Evolutionary conservation across 2,329 filamentous ascomycete genomes (phyloP).

Genomic region (Verticillium albo-atrum): DNA sequence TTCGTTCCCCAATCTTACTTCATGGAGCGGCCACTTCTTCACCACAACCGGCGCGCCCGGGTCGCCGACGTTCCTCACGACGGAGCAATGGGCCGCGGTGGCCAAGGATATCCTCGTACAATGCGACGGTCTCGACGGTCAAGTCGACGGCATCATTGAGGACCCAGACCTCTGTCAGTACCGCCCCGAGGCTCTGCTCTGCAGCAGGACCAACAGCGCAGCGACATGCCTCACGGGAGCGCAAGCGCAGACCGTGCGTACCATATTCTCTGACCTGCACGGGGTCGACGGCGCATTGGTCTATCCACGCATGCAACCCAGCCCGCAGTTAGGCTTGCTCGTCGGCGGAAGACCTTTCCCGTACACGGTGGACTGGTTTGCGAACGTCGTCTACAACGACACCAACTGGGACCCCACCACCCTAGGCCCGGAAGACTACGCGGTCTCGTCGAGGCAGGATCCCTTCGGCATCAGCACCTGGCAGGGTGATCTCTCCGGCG

Average conservation of each 20-base stretch:
- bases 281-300: slow-evolving; percentile 27
- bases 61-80: slow-evolving; percentile 12
- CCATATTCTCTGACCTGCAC: slow-evolving; percentile 23
- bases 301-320: slow-evolving; percentile 39
- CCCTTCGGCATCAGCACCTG: slow-evolving; percentile 30
- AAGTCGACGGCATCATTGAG: slow-evolving; percentile 40
- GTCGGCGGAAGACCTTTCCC: slow-evolving; percentile 24
- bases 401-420: slow-evolving; percentile 23
- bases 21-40: neutral
- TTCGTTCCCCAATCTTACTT: slow-evolving; percentile 23
- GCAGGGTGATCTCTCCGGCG: slow-evolving; percentile 30
- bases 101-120: slow-evolving; percentile 22
- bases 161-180: slow-evolving; percentile 8
- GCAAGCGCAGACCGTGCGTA: slow-evolving; percentile 29
- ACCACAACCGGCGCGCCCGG: slow-evolving; percentile 19
- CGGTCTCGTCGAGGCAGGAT: neutral
- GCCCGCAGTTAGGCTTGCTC: slow-evolving; percentile 31
- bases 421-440: neutral
- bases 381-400: slow-evolving; percentile 35
- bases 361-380: slow-evolving; percentile 24
- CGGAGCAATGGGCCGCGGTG: slow-evolving; percentile 31
- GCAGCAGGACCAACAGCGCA: slow-evolving; percentile 11
- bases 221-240: slow-evolving; percentile 33
- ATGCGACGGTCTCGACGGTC: slow-evolving; percentile 43
- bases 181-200: slow-evolving; percentile 1